A percentile compares a stretch with the other conserved stretches of the same genome.
These are phyloP conservation scores for Entomortierella lignicola DNA, from an alignment of 192 early-diverging fungal genomes.

Conservation along the genomic window DNA sequence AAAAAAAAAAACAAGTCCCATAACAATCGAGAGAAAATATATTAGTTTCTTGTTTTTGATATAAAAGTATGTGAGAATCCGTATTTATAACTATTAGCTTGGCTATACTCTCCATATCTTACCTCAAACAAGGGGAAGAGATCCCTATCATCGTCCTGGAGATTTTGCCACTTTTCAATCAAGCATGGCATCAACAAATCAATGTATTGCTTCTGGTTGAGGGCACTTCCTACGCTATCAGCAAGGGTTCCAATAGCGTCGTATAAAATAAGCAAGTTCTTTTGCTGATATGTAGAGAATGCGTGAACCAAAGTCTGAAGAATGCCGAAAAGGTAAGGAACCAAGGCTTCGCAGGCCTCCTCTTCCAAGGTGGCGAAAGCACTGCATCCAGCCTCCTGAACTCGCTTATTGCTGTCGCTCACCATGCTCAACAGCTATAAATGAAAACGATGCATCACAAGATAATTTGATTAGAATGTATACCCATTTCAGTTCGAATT, in stretches of 20 bases:
- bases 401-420: conserved; percentile 96
- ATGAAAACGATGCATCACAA: background rate
- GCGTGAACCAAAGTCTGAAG: conserved; percentile 83
- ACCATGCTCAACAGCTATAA: conserved; percentile 70
- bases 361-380: conserved; percentile 97
- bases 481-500: no score
- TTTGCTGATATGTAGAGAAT: conserved; percentile 93
- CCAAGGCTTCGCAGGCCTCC: conserved; percentile 82
- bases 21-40: background rate
- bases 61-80: no score
- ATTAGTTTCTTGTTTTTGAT: background rate
- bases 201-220: conserved; percentile 86
- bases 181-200: conserved; percentile 90
- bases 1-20: background rate
- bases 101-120: background rate
- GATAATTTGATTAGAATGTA: no score
- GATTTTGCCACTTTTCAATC: conserved; percentile 84
- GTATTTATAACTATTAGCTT: no score
- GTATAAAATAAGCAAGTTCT: conserved; percentile 96
- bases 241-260: conserved; percentile 98
- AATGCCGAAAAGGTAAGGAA: conserved; percentile 91
- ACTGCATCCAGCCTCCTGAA: conserved; percentile 97
- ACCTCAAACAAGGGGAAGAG: conserved; percentile 94
- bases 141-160: conserved; percentile 88
- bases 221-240: conserved; percentile 85